Evolutionary conservation across 164 flowering plant species (phyloP), one percentile per base, ranked within the genome.

Genomic region (Vitis riparia): DNA sequence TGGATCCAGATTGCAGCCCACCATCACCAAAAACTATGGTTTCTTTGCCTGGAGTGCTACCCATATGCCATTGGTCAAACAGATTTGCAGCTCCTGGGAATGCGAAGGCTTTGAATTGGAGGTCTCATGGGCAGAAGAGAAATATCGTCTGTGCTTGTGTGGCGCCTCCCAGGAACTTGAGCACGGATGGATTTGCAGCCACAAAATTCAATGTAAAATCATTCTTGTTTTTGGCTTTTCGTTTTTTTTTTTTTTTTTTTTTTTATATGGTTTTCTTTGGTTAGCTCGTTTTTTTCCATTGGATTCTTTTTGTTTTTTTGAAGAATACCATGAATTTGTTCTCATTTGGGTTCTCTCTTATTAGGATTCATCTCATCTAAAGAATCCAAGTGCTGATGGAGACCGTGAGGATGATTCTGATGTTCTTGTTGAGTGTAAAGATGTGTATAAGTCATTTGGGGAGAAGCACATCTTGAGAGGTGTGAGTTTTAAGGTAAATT

Each of bases 361-460:
- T 16, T 65, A 90, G 95, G 86, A 79, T 75, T 73, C 78, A 32
- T 71, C 80, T 44, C 66, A 75, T 55, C 30, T 61, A 51, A 79
- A 73, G 66, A 73, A 69, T 66, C 61, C 68, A 27, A 67, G 64
- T 51, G 29, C 49, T 16, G 66, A 59, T 62, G 68, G 67, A 68
- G 80, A 81, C 62, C 71, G 71, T 30, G 84, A 82, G 75, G 82
- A 81, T 67, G 91, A 89, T 15, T 78, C 90, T 15, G 91, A 93
- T 80, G 93, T 89, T 30, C 91, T 95, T 11, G 84, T 95, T 29
- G 99, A 93, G 76, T 95, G 97, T 74, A 84, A 84, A 82, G 82
- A 95, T 72, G 89, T 93, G 48, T 82, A 86, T 81, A 95, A 95
- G 79, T 90, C 99, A 63, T 93, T 95, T 83, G 99, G 98, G 27